Percentiles rank a stretch among this genome's conserved stretches.
Evolutionary conservation across 2,329 filamentous ascomycete genomes (phyloP).

Genomic region (Aspergillus phoenicis): DNA sequence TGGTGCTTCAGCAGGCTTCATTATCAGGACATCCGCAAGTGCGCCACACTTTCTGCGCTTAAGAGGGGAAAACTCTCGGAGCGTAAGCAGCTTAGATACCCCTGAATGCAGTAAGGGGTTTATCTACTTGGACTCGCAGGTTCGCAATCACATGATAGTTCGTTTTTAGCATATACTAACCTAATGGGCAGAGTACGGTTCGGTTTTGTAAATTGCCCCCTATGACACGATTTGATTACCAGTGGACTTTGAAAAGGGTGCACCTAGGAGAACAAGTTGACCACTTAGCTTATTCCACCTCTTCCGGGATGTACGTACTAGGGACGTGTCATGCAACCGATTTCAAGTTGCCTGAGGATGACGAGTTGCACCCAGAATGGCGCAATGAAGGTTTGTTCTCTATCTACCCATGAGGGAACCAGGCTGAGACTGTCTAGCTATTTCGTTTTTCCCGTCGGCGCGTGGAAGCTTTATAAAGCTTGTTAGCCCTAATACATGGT

Average conservation of each 20-base stretch:
- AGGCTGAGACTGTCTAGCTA: constrained; percentile 41
- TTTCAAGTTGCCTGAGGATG: constrained; percentile 85
- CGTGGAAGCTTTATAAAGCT: constrained; percentile 76
- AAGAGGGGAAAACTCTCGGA: constrained; percentile 67
- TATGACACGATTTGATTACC: constrained; percentile 71
- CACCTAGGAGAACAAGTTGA: constrained; percentile 70
- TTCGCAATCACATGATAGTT: constrained; percentile 27
- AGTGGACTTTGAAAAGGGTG: constrained; percentile 74
- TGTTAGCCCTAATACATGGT: constrained; percentile 75
- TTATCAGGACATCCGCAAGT: constrained; percentile 80
- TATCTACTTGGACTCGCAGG: constrained; percentile 71
- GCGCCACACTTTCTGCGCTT: constrained; percentile 74
- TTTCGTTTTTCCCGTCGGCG: constrained; percentile 64
- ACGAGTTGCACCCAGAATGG: constrained; percentile 80
- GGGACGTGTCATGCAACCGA: constrained; percentile 68
- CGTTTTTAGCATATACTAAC: constrained; percentile 15
- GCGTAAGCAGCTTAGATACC: constrained; percentile 74
- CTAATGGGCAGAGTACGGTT: constrained; percentile 60
- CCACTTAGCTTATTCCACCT: constrained; percentile 74
- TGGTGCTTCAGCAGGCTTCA: constrained; percentile 75
- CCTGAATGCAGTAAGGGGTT: constrained; percentile 74
- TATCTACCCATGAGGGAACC: background rate
- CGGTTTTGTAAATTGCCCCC: constrained; percentile 72
- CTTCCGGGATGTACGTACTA: constrained; percentile 73
- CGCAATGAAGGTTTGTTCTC: constrained; percentile 63